phyloP scores from a whole-genome alignment of 2,329 filamentous ascomycete genomes.

The Emergomyces orientalis region DNA sequence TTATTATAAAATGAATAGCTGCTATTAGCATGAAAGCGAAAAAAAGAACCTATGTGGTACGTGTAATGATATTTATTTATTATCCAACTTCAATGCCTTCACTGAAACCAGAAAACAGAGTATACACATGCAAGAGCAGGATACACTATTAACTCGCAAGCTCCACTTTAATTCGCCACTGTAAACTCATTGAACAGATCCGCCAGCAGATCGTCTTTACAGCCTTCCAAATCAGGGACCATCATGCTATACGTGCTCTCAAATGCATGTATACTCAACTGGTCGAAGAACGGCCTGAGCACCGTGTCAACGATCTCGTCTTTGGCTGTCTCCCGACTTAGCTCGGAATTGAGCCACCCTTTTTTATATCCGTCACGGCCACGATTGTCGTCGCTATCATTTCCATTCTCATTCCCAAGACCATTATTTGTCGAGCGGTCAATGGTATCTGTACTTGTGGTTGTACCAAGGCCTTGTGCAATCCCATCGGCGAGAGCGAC shows the following conservation, averaged over 20 bases:
- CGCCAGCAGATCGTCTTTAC: slow-evolving; percentile 54
- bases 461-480: slow-evolving; percentile 60
- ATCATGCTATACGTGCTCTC: slow-evolving; percentile 87
- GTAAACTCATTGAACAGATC: slow-evolving; percentile 74
- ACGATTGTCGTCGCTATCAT: slow-evolving; percentile 9
- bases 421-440: neutral
- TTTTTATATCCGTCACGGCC: slow-evolving; percentile 27
- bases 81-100: neutral
- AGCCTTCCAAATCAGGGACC: slow-evolving; percentile 54
- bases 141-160: neutral
- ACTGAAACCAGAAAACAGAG: neutral
- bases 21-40: neutral
- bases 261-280: slow-evolving; percentile 86
- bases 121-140: neutral
- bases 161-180: slow-evolving; percentile 29
- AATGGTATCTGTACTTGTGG: slow-evolving; percentile 5
- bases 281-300: slow-evolving; percentile 77
- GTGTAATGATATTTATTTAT: neutral
- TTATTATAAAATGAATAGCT: neutral
- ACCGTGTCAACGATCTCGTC: slow-evolving; percentile 64
- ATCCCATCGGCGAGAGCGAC: slow-evolving; percentile 76
- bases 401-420: neutral
- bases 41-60: neutral
- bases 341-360: slow-evolving; percentile 36
- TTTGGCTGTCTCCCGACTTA: slow-evolving; percentile 45